A percentile compares a stretch with the other conserved stretches of the same genome.
Conservation (phyloP, 2,329 filamentous ascomycete species). For the Aspergillus sp. region DNA sequence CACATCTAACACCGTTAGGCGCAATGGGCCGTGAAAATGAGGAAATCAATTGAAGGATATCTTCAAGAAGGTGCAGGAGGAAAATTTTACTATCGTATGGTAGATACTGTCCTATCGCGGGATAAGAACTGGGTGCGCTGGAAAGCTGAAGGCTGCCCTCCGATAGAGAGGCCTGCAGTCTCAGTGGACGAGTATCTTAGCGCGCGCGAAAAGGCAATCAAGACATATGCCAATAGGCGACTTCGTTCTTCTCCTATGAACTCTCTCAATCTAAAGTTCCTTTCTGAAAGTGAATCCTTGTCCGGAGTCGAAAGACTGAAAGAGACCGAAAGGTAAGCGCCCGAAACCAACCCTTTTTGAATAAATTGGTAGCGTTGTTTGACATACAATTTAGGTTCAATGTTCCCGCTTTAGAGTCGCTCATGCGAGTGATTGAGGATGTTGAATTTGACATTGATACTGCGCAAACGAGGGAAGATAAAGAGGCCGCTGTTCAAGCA, state of each 20-base stretch:
- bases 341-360: neutral
- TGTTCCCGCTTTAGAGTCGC: slow-evolving; percentile 68
- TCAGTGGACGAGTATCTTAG: slow-evolving; percentile 67
- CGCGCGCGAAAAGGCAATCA: slow-evolving; percentile 65
- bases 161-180: slow-evolving; percentile 76
- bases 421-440: slow-evolving; percentile 71
- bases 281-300: slow-evolving; percentile 64
- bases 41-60: slow-evolving; percentile 76
- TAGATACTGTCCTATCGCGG: slow-evolving; percentile 89
- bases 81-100: slow-evolving; percentile 92
- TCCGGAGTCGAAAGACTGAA: slow-evolving; percentile 70
- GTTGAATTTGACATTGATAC: slow-evolving; percentile 87
- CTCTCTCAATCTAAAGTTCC: slow-evolving; percentile 73
- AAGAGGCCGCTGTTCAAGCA: slow-evolving; percentile 60
- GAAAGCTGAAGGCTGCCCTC: slow-evolving; percentile 92
- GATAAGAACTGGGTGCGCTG: slow-evolving; percentile 99
- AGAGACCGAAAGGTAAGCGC: slow-evolving; percentile 53
- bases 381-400: slow-evolving; percentile 52
- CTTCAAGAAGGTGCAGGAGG: slow-evolving; percentile 78
- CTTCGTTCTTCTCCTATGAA: slow-evolving; percentile 68
- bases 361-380: slow-evolving; percentile 9
- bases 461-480: slow-evolving; percentile 65
- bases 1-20: slow-evolving; percentile 51
- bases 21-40: slow-evolving; percentile 81
- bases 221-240: slow-evolving; percentile 69